A percentile compares a stretch with the other conserved stretches of the same genome.
Conservation (phyloP, 306 rosid genomes). For the Abrus pulchellus region DNA sequence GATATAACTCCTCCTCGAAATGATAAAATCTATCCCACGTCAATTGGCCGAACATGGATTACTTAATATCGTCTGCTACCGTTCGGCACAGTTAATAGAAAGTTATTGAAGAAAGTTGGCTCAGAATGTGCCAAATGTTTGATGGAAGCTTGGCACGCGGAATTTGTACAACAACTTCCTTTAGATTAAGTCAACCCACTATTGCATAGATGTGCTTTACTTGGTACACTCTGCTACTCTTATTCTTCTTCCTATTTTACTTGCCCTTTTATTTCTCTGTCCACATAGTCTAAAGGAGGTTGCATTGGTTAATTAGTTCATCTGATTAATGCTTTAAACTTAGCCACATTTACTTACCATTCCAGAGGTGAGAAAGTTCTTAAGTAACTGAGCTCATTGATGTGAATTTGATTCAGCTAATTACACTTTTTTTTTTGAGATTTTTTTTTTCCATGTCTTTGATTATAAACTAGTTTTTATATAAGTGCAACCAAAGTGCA, state of each 20-base stretch:
- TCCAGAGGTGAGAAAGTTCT: not conserved
- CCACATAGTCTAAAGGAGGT: not conserved
- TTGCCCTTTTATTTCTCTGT: slow-evolving; percentile 9
- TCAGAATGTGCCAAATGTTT: slow-evolving; percentile 44
- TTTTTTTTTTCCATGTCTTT: too few relatives aligned
- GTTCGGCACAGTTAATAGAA: too few relatives aligned
- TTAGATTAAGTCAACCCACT: slow-evolving; percentile 50
- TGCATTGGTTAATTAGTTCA: not conserved
- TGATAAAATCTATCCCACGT: too few relatives aligned
- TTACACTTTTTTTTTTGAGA: too few relatives aligned
- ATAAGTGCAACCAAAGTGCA: too few relatives aligned
- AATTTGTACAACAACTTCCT: slow-evolving; percentile 23
- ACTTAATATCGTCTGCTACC: too few relatives aligned
- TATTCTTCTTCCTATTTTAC: slow-evolving; percentile 39
- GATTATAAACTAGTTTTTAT: too few relatives aligned
- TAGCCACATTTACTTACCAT: not conserved
- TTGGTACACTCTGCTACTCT: slow-evolving; percentile 43
- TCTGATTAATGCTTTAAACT: not conserved
- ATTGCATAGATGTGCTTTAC: slow-evolving; percentile 47
- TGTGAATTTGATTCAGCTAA: too few relatives aligned
- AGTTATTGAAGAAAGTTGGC: slow-evolving; percentile 7
- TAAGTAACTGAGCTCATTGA: not conserved
- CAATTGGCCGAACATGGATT: too few relatives aligned
- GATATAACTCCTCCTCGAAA: too few relatives aligned
- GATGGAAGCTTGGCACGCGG: not conserved